Percentiles rank a stretch among this genome's conserved stretches.
Evolutionary conservation across 1,139 yeast genomes (phyloP).

Genomic region (Pichia sp.): DNA sequence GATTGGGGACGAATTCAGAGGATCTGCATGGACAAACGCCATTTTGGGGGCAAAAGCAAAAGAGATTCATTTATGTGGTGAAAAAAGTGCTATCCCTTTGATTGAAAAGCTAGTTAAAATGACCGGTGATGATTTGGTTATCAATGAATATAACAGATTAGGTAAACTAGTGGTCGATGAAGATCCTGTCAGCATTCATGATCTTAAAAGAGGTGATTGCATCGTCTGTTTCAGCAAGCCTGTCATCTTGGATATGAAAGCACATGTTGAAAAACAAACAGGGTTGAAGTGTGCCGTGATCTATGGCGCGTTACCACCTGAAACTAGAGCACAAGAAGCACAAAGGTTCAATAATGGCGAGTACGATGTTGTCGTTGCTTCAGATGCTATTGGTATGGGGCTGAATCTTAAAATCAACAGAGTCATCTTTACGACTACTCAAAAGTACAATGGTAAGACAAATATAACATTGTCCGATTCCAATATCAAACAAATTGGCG

Average conservation of each 20-base stretch:
- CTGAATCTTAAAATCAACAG: slow-evolving; percentile 78
- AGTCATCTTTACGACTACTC: slow-evolving; percentile 63
- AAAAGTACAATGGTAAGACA: slow-evolving; percentile 67
- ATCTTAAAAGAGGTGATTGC: slow-evolving; percentile 74
- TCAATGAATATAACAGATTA: slow-evolving; percentile 67
- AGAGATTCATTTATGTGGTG: slow-evolving; percentile 92
- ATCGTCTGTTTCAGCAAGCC: slow-evolving; percentile 80
- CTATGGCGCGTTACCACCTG: slow-evolving; percentile 96
- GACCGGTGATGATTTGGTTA: slow-evolving; percentile 75
- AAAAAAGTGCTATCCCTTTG: slow-evolving; percentile 70
- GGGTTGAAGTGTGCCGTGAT: slow-evolving; percentile 76
- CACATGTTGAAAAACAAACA: slow-evolving; percentile 58
- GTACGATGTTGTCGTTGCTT: slow-evolving; percentile 79
- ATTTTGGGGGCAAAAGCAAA: slow-evolving; percentile 80
- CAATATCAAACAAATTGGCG: slow-evolving; percentile 87
- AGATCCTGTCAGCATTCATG: slow-evolving; percentile 33
- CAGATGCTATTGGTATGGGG: slow-evolving; percentile 99
- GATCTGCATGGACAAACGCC: slow-evolving; percentile 95
- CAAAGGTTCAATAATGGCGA: slow-evolving; percentile 67
- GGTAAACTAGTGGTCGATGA: slow-evolving; percentile 63
- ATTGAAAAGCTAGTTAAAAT: slow-evolving; percentile 52
- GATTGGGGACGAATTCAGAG: slow-evolving; percentile 76
- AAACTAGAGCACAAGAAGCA: slow-evolving; percentile 85
- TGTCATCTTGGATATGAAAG: slow-evolving; percentile 60
- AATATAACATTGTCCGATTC: slow-evolving; percentile 51